A percentile compares a stretch with the other conserved stretches of the same genome.
phyloP scores from a whole-genome alignment of 257 asterid genomes.

The Anisodus acutangulus region DNA sequence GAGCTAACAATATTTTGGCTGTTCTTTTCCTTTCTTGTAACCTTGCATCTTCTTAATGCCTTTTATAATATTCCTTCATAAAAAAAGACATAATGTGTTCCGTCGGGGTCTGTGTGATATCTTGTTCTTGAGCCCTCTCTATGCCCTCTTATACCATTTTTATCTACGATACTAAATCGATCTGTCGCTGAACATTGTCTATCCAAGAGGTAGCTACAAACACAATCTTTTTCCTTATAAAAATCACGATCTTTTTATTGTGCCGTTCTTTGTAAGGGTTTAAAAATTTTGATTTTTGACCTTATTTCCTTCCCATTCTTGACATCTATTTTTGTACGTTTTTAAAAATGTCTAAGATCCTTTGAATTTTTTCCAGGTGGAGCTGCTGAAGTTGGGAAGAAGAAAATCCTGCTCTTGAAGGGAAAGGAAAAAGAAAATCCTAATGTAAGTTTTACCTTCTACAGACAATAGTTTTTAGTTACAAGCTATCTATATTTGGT shows the following conservation, averaged over 20 bases:
- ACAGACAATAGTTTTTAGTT: not conserved
- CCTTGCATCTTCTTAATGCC: too few relatives aligned
- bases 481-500: not conserved
- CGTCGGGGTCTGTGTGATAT: not conserved
- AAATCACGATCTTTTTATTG: not conserved
- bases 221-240: not conserved
- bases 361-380: constrained; percentile 48
- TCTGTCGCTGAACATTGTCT: not conserved
- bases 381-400: constrained; percentile 63
- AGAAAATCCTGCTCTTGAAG: constrained; percentile 76
- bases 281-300: not conserved
- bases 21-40: too few relatives aligned
- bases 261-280: not conserved
- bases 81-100: not conserved
- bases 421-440: constrained; percentile 81
- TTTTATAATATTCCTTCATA: too few relatives aligned
- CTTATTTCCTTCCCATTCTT: not conserved
- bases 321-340: not conserved
- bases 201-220: not conserved
- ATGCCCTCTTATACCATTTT: not conserved
- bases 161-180: not conserved
- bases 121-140: not conserved
- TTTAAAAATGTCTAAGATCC: not conserved
- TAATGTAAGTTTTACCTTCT: constrained; percentile 51
- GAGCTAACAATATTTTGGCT: too few relatives aligned